These are phyloP conservation scores for Nephelium lappaceum DNA, from an alignment of 345 rosid genomes.

Conservation along the genomic window DNA sequence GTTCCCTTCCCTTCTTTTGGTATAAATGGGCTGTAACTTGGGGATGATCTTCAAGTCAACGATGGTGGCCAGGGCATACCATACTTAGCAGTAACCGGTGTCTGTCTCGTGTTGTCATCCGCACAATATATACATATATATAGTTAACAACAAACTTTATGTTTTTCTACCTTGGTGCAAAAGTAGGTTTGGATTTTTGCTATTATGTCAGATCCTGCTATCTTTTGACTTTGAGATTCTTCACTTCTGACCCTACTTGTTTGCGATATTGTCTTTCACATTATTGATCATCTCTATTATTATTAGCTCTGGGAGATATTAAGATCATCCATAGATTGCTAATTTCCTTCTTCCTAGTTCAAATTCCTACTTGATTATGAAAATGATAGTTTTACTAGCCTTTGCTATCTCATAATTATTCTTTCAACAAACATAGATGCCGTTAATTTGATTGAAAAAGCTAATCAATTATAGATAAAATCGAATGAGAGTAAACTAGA, in stretches of 20 bases:
- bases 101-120: constrained; percentile 18
- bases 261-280: neutral
- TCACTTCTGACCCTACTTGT: constrained; percentile 40
- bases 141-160: constrained; percentile 19
- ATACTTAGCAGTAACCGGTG: constrained; percentile 28
- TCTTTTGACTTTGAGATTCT: constrained; percentile 37
- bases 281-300: neutral
- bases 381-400: no score
- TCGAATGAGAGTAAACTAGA: neutral
- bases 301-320: neutral
- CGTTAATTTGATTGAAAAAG: no score
- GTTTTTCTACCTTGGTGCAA: constrained; percentile 28
- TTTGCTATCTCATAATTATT: no score
- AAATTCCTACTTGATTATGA: neutral
- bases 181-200: constrained; percentile 46
- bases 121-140: constrained; percentile 12
- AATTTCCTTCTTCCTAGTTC: neutral
- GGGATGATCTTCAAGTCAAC: constrained; percentile 44
- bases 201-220: constrained; percentile 48
- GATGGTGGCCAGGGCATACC: constrained; percentile 32
- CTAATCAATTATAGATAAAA: neutral
- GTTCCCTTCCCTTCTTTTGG: constrained; percentile 29
- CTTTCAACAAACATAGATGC: no score
- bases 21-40: constrained; percentile 16
- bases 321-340: constrained; percentile 6